phyloP scores from a whole-genome alignment of 441 rosid species.

The Kokia cookei region DNA sequence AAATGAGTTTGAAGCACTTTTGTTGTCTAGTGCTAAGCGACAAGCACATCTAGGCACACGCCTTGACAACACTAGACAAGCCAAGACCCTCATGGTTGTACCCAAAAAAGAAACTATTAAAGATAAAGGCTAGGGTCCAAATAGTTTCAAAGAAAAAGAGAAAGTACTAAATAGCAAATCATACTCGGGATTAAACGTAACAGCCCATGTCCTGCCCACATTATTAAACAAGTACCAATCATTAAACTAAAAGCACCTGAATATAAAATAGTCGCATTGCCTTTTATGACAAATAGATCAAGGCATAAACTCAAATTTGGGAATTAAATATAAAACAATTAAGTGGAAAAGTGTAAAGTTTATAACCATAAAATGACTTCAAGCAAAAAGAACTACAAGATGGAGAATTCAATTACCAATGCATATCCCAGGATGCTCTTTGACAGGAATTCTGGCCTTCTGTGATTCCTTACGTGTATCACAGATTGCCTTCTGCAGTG shows the following conservation, averaged over 20 bases:
- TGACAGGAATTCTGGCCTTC: slow-evolving; percentile 69
- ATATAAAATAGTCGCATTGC: not conserved
- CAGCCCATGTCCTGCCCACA: slow-evolving; percentile 87
- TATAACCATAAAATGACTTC: not conserved
- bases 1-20: too few species aligned
- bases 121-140: not conserved
- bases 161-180: slow-evolving; percentile 65
- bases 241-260: slow-evolving; percentile 4
- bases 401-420: slow-evolving; percentile 42
- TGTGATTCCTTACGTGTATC: slow-evolving; percentile 77
- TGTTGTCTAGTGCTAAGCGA: too few species aligned
- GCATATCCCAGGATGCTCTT: slow-evolving; percentile 77
- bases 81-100: not conserved
- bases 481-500: slow-evolving; percentile 84
- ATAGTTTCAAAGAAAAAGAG: not conserved
- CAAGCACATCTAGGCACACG: too few species aligned
- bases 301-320: slow-evolving; percentile 11
- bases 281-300: not conserved
- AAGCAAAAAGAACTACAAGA: slow-evolving; percentile 3
- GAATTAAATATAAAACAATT: slow-evolving; percentile 1
- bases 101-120: not conserved
- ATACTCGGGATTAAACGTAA: slow-evolving; percentile 80
- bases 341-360: not conserved
- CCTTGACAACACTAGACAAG: not conserved
- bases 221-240: slow-evolving; percentile 7